Base-by-base conservation (phyloP, 129 eudicot genomes). In the Tagetes erecta region DNA sequence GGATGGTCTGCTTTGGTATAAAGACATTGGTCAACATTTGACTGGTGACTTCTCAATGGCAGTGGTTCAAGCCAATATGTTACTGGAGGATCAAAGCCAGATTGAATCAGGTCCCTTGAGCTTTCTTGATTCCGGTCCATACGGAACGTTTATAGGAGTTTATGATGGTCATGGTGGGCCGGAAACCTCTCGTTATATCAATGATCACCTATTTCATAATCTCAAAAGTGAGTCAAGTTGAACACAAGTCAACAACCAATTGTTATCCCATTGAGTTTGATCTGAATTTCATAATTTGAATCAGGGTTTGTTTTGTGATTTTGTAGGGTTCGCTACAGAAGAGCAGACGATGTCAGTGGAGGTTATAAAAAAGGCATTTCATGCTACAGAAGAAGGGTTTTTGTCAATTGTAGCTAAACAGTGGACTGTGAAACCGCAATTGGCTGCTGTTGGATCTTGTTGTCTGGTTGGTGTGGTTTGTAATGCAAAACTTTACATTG, bases 131-230 rank as follows among this genome's bases (percentile, higher is more conserved):
- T 74, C 89, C 12, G 96, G 96, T 4, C 96, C 91, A 0, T 84
- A 80, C 5, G 96, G 96, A 70, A 86, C 96, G 12, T 89, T 89
- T 84, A 75, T 89, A n/a, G 96, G 96, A 56, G 87, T 89, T 53
- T 89, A 89, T 63, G 96, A 89, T 75, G 96, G 96, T 73, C 96
- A 89, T 59, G 96, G 96, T 14, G 96, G 96, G 39, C 96, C 96
- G 13, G 96, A 89, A 84, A 89, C 96, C 38, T 84, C 96, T 2
- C 87, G 96, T 14, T 89, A 81, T 50, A 78, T 89, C 74, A 89
- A 89, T 67, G 87, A 84, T 75, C 64, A 84, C 41, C 76, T 89
- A 63, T 89, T 89, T 45, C 96, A 77, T 55, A 76, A 89, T 80
- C 87, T 86, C 53, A 89, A 80, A 80, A 86, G 96, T 89, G 78